These are phyloP conservation scores for Malassezia vespertilionis DNA, from an alignment of 1,284 basidiomycete genomes.

Conservation along the genomic window DNA sequence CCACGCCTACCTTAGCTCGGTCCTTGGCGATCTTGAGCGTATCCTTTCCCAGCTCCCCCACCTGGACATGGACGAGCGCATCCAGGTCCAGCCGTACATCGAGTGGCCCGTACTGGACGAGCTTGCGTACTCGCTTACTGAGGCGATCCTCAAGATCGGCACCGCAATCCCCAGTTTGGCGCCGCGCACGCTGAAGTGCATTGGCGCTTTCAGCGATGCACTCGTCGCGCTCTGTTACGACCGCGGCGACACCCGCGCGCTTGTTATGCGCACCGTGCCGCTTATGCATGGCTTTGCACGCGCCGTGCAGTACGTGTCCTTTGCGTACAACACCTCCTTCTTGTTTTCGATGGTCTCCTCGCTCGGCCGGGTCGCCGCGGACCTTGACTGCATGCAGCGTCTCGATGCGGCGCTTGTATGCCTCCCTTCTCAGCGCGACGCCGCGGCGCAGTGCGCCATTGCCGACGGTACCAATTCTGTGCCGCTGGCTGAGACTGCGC, in stretches of 20 bases:
- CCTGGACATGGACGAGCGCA: constrained; percentile 25
- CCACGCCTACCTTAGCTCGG: background rate
- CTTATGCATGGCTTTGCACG: constrained; percentile 76
- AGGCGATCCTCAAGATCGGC: constrained; percentile 55
- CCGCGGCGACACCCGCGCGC: background rate
- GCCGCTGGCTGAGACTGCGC: constrained; percentile 20
- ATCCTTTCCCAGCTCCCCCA: constrained; percentile 24
- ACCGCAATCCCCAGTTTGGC: constrained; percentile 54
- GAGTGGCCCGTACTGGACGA: constrained; percentile 41
- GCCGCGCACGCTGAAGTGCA: constrained; percentile 52
- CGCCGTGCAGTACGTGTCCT: constrained; percentile 65
- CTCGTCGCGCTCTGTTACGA: background rate
- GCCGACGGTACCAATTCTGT: constrained; percentile 20
- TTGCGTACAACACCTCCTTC: constrained; percentile 61
- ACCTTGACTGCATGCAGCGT: constrained; percentile 54
- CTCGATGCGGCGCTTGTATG: constrained; percentile 51
- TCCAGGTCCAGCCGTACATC: constrained; percentile 20
- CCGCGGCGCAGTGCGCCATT: constrained; percentile 48
- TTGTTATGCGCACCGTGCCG: constrained; percentile 53
- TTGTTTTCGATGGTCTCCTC: constrained; percentile 57
- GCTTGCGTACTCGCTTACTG: constrained; percentile 34
- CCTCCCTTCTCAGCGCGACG: constrained; percentile 45
- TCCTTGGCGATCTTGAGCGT: constrained; percentile 8
- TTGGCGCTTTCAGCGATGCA: constrained; percentile 14
- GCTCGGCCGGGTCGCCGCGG: constrained; percentile 56